Base-by-base conservation (phyloP, 1,284 basidiomycete species). In the Boletus semigastroideus region DNA sequence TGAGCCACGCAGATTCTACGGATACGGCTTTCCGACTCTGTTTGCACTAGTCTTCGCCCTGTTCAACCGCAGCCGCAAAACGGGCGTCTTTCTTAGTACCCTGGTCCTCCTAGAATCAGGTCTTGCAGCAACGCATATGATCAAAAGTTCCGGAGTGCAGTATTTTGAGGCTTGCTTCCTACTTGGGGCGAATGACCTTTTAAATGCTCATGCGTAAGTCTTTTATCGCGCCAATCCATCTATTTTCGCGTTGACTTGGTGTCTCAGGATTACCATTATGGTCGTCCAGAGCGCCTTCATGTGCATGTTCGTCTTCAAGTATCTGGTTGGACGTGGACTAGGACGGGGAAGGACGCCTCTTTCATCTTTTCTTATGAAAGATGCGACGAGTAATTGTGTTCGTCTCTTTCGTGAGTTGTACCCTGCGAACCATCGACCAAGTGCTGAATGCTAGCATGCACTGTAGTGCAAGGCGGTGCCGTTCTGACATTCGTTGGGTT, bases 21-120 rank as follows among this genome's bases (percentile, higher is more conserved):
- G 11, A 25, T 1, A 7, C 1, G 0, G 5, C 7, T 31, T 45
- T 30, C 16, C 16, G 43, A 12, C 20, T 5, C 17, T 5, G 30
- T 39, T 8, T 20, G 38, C 11, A 38, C 17, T 25, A 68, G 65
- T 65, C 20, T 64, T 46, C 41, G 59, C 60, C 3, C 33, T 67
- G 5, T 69, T 64, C 38, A 61, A 65, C 40, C 55, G 46, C 19
- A 68, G 22, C 38, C 53, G 51, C 20, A 59, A 38, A 46, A 39
- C 48, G 13, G 46, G 34, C 33, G 0, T 52, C 4, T 52, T 61
- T 14, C 45, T 62, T 17, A 19, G 39, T 40, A 16, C 36, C 37
- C 14, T 63, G 37, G 25, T 65, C 20, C 20, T 61, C 31, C 20
- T 49, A 16, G 51, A 61, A 19, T 6, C 27, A 6, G 49, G 14